Percentiles rank a stretch among this genome's conserved stretches.
Evolutionary conservation across 2,329 filamentous ascomycete genomes (phyloP).

Genomic region (Coleophoma cylindrospora): DNA sequence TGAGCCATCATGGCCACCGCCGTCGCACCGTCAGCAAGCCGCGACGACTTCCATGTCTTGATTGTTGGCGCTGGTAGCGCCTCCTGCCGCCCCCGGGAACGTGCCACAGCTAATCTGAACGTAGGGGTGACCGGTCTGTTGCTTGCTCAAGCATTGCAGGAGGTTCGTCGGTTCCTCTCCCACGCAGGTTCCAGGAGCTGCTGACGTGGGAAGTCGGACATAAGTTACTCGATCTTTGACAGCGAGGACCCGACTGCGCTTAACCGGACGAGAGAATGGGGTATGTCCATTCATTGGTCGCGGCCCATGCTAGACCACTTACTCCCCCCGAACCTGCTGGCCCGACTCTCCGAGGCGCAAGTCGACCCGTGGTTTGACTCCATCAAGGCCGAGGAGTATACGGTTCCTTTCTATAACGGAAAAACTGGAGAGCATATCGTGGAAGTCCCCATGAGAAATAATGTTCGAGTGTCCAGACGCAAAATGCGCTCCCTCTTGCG

Average conservation of each 20-base stretch:
- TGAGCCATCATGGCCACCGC: neutral
- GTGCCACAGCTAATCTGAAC: neutral
- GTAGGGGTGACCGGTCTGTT: conserved; percentile 27
- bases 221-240: conserved; percentile 2
- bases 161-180: conserved; percentile 15
- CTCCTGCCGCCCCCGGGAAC: neutral
- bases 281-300: conserved; percentile 5
- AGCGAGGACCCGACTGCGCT: neutral
- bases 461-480: neutral
- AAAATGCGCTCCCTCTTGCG: neutral
- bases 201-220: neutral
- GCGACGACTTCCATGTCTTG: neutral
- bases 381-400: neutral
- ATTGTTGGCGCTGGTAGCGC: neutral
- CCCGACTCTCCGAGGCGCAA: neutral
- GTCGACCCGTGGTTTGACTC: neutral
- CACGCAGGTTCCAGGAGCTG: neutral
- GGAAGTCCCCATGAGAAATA: neutral
- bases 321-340: neutral
- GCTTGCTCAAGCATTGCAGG: conserved; percentile 32
- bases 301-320: neutral
- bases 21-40: neutral
- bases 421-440: neutral
- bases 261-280: conserved; percentile 1
- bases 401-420: neutral